Conservation (phyloP, 345 rosid species). For the Eutrema heterophyllum region DNA sequence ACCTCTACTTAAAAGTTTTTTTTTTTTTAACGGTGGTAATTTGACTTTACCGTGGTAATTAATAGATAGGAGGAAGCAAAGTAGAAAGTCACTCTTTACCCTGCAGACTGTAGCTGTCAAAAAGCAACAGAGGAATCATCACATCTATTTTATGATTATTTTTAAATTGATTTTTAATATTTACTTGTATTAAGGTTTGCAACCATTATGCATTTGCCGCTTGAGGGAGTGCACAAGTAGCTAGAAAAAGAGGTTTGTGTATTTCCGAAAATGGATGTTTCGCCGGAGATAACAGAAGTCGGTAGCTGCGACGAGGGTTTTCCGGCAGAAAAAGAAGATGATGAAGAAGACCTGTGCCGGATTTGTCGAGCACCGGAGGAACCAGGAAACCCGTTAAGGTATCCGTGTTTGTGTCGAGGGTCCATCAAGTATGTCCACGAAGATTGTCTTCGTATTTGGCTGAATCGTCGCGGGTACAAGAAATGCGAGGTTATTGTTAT, state of each 20-base stretch:
- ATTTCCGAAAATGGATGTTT: background rate
- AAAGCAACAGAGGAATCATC: background rate
- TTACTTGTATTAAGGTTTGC: background rate
- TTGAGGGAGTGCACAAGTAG: background rate
- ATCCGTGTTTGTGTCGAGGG: conserved; percentile 24
- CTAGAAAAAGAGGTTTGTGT: background rate
- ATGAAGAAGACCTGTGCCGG: conserved; percentile 9
- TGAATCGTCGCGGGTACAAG: background rate
- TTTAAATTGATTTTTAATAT: background rate
- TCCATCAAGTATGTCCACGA: conserved; percentile 25
- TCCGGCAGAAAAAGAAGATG: background rate
- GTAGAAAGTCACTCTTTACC: background rate
- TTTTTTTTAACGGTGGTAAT: background rate
- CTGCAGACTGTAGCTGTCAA: background rate
- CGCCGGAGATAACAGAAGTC: background rate
- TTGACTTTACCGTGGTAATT: background rate
- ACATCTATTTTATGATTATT: background rate
- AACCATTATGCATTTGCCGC: conserved; percentile 1
- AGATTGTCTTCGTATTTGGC: conserved; percentile 21
- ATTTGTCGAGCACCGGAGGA: conserved; percentile 20
- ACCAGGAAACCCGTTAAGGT: conserved; percentile 16
- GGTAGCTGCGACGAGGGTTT: background rate
- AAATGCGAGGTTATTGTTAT: conserved; percentile 22
- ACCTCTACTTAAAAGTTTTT: background rate
- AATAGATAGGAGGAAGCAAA: background rate